Conservation (phyloP, 495 filamentous ascomycete genomes). For the Penicillium atrosanguineum region DNA sequence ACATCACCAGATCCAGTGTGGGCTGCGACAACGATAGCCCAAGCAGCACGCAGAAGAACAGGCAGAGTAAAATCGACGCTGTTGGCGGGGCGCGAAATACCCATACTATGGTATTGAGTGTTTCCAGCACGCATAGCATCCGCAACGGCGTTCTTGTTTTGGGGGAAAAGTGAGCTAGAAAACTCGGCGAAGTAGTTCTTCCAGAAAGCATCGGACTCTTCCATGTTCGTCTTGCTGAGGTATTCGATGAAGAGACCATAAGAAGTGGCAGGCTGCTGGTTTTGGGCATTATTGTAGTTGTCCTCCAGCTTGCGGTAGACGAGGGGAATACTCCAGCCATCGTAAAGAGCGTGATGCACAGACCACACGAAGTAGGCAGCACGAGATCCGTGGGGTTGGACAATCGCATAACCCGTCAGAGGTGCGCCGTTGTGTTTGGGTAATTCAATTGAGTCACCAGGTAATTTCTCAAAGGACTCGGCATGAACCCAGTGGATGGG, state of each 20-base stretch:
- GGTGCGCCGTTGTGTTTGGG: constrained; percentile 53
- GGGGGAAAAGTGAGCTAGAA: constrained; percentile 28
- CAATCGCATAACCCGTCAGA: constrained; percentile 54
- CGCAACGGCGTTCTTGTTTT: constrained; percentile 26
- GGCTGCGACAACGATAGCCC: constrained; percentile 47
- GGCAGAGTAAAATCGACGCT: constrained; percentile 43
- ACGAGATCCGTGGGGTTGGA: constrained; percentile 28
- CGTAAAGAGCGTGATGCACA: constrained; percentile 69
- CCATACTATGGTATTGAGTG: constrained; percentile 26
- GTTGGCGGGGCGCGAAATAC: constrained; percentile 16
- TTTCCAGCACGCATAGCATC: constrained; percentile 31
- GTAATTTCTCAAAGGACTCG: constrained; percentile 42
- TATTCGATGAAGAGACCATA: constrained; percentile 47
- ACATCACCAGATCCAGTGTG: constrained; percentile 49
- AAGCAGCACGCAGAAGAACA: constrained; percentile 52
- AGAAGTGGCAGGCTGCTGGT: constrained; percentile 17
- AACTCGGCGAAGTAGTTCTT: constrained; percentile 33
- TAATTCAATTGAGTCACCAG: constrained; percentile 40
- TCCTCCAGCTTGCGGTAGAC: constrained; percentile 57
- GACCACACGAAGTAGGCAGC: constrained; percentile 55
- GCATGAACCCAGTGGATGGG: constrained; percentile 46
- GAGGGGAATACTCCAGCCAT: constrained; percentile 64
- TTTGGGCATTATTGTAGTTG: constrained; percentile 28
- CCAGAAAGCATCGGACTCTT: constrained; percentile 45
- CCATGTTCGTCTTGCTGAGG: constrained; percentile 30